These are phyloP conservation scores for Dendrobium nobile DNA, from an alignment of 106 monocot genomes.

Conservation along the genomic window DNA sequence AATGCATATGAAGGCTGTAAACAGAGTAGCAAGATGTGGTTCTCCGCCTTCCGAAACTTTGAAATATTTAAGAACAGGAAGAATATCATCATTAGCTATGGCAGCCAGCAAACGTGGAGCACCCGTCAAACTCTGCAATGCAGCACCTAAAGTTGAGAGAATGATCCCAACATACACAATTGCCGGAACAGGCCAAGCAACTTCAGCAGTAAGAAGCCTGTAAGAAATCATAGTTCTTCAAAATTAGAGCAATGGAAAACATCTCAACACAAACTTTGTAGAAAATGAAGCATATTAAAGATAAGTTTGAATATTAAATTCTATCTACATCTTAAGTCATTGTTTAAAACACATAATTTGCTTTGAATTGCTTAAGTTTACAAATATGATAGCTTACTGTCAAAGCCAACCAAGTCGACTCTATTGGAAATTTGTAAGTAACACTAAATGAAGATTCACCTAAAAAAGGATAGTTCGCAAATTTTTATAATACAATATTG, in stretches of 20 bases:
- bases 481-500: too few species aligned
- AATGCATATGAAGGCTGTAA: constrained; percentile 89
- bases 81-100: constrained; percentile 98
- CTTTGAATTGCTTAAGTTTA: background rate
- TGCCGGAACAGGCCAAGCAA: constrained; percentile 91
- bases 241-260: background rate
- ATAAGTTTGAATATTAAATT: background rate
- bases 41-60: constrained; percentile 74
- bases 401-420: background rate
- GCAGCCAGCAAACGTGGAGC: constrained; percentile 95
- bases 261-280: background rate
- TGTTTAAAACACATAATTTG: background rate
- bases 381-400: background rate
- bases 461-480: background rate
- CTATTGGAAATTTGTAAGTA: background rate
- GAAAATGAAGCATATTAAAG: background rate
- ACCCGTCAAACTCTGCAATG: constrained; percentile 88
- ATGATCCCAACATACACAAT: constrained; percentile 91
- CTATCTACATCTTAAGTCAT: background rate
- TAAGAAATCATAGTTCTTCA: background rate
- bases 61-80: constrained; percentile 91
- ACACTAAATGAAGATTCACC: background rate
- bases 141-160: constrained; percentile 93
- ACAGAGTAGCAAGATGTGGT: constrained; percentile 85
- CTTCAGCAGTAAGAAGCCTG: constrained; percentile 89